These are phyloP conservation scores for Boletus patriciae DNA, from an alignment of 768 basidiomycete genomes.

Conservation along the genomic window DNA sequence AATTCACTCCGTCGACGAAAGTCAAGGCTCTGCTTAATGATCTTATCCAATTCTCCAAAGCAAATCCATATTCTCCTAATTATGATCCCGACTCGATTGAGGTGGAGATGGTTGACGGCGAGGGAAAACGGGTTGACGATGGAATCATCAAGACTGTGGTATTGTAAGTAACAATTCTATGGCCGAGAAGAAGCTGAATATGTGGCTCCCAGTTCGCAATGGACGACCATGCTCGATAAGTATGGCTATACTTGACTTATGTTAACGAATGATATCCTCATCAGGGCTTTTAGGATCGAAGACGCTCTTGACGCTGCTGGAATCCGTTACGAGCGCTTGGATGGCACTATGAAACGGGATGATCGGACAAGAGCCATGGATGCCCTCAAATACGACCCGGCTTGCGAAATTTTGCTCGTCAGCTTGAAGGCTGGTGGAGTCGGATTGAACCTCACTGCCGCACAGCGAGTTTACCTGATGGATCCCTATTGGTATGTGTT, in stretches of 20 bases:
- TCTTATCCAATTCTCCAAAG: slow-evolving; percentile 74
- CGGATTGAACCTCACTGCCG: slow-evolving; percentile 92
- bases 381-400: slow-evolving; percentile 83
- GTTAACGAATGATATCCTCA: slow-evolving; percentile 2
- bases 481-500: slow-evolving; percentile 85
- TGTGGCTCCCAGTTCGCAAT: slow-evolving; percentile 67
- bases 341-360: slow-evolving; percentile 98
- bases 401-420: slow-evolving; percentile 91
- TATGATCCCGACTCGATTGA: slow-evolving; percentile 76
- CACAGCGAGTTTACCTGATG: slow-evolving; percentile 92
- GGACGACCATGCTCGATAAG: slow-evolving; percentile 95
- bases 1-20: slow-evolving; percentile 82
- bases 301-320: slow-evolving; percentile 80
- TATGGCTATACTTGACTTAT: slow-evolving; percentile 29
- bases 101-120: slow-evolving; percentile 72
- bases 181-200: slow-evolving; percentile 14
- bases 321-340: slow-evolving; percentile 89
- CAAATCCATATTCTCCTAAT: slow-evolving; percentile 85
- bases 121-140: slow-evolving; percentile 70
- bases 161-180: slow-evolving; percentile 62
- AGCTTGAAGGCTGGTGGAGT: slow-evolving; percentile 97
- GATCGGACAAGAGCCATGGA: slow-evolving; percentile 93
- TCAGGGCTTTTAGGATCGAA: slow-evolving; percentile 60
- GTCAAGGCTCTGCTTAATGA: slow-evolving; percentile 80
- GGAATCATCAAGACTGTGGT: slow-evolving; percentile 87